Evolutionary conservation across 2,329 filamentous ascomycete species (phyloP).

Genomic region (Pseudonectria foliicola): DNA sequence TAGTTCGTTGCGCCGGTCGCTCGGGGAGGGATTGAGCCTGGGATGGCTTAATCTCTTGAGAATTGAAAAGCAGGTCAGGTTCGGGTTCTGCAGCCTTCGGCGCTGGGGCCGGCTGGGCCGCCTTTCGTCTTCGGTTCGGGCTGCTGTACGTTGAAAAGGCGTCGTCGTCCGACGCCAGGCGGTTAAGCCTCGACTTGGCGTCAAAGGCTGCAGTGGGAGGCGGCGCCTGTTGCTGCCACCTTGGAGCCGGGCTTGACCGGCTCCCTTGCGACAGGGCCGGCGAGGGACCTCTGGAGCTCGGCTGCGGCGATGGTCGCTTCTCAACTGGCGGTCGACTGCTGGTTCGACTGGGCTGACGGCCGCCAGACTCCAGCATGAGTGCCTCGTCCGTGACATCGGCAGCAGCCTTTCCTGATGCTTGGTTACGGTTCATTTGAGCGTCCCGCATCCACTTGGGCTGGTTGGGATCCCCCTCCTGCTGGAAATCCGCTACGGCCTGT

Average conservation of each 20-base stretch:
- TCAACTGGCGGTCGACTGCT: constrained; percentile 22
- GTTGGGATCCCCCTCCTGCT: constrained; percentile 60
- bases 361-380: constrained; percentile 66
- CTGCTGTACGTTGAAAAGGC: constrained; percentile 80
- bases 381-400: constrained; percentile 61
- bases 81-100: constrained; percentile 36
- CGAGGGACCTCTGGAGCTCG: constrained; percentile 39
- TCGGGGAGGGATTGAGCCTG: constrained; percentile 25
- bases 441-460: constrained; percentile 97
- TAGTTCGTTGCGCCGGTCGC: constrained; percentile 31
- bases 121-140: constrained; percentile 70
- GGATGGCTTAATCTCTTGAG: constrained; percentile 29
- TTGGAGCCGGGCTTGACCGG: constrained; percentile 41
- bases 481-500: constrained; percentile 83
- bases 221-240: constrained; percentile 49
- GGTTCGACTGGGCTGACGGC: constrained; percentile 34
- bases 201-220: constrained; percentile 31
- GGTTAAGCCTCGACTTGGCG: constrained; percentile 53
- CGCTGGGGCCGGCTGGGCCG: constrained; percentile 40
- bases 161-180: constrained; percentile 71
- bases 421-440: constrained; percentile 41
- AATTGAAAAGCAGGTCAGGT: constrained; percentile 57
- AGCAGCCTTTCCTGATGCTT: constrained; percentile 23
- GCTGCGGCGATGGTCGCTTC: constrained; percentile 22
- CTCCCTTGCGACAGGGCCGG: constrained; percentile 39